A percentile compares a stretch with the other conserved stretches of the same genome.
phyloP scores from a whole-genome alignment of 2,329 filamentous ascomycete genomes.

The Sclerotinia spermophila region DNA sequence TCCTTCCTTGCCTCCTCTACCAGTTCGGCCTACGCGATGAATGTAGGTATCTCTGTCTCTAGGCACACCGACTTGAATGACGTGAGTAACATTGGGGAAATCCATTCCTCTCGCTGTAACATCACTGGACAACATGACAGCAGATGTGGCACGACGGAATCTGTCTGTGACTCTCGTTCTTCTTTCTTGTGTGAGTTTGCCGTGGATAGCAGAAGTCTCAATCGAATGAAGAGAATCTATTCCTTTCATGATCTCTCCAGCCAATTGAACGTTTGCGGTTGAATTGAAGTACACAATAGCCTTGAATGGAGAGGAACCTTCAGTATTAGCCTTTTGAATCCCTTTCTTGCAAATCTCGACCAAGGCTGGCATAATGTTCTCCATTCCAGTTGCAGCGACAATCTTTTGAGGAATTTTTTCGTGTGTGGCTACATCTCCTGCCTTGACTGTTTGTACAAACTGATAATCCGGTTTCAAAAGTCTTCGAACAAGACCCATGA shows the following conservation, averaged over 20 bases:
- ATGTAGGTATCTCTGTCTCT: conserved; percentile 67
- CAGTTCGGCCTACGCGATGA: conserved; percentile 73
- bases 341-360: conserved; percentile 47
- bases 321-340: conserved; percentile 33
- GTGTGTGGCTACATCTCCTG: conserved; percentile 82
- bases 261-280: conserved; percentile 67
- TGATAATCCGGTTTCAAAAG: conserved; percentile 83
- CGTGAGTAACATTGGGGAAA: conserved; percentile 74
- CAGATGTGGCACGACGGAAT: conserved; percentile 64
- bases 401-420: conserved; percentile 77
- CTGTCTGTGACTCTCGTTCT: conserved; percentile 67
- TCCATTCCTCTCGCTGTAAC: conserved; percentile 82
- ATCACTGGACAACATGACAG: conserved; percentile 72
- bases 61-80: conserved; percentile 68
- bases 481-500: conserved; percentile 67
- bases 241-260: conserved; percentile 50
- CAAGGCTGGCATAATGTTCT: conserved; percentile 74
- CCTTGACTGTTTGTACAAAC: conserved; percentile 80
- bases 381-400: conserved; percentile 61
- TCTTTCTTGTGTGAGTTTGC: conserved; percentile 65
- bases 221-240: conserved; percentile 33
- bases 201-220: conserved; percentile 60
- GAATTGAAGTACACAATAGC: conserved; percentile 88
- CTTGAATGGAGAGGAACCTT: conserved; percentile 61
- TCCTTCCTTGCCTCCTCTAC: conserved; percentile 68